phyloP scores from a whole-genome alignment of 2,329 filamentous ascomycete species.

The Paraconiothyrium brasiliense region DNA sequence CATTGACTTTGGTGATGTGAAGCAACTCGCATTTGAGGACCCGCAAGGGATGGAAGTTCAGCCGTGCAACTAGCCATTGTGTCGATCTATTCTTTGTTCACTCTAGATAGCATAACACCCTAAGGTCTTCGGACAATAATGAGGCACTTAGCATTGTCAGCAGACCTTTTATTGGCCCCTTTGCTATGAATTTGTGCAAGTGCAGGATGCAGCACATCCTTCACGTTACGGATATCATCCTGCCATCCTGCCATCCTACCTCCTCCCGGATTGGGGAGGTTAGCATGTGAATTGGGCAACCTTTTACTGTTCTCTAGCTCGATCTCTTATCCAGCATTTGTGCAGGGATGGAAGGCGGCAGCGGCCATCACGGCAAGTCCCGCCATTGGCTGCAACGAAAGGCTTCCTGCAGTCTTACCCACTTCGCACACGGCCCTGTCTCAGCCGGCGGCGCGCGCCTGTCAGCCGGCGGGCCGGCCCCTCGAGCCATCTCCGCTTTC shows the following conservation, averaged over 20 bases:
- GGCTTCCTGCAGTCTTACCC: conserved; percentile 3
- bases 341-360: conserved; percentile 2
- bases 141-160: background rate
- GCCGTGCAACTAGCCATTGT: too few relatives aligned
- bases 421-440: background rate
- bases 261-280: background rate
- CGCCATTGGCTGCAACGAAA: conserved; percentile 7
- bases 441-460: background rate
- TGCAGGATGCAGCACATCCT: background rate
- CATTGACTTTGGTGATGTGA: too few relatives aligned
- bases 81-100: too few relatives aligned
- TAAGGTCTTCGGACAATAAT: background rate
- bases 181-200: background rate
- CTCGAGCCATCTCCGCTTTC: background rate
- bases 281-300: conserved; percentile 3
- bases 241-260: conserved; percentile 3
- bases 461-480: background rate
- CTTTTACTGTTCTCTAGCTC: conserved; percentile 3
- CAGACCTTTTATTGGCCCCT: background rate
- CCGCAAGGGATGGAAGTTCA: too few relatives aligned
- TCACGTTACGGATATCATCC: conserved; percentile 2
- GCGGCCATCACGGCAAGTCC: background rate
- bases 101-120: too few relatives aligned
- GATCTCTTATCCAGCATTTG: background rate
- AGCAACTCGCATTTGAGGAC: too few relatives aligned